These are phyloP conservation scores for Chalciporus pseudorubinellus DNA, from an alignment of 768 basidiomycete species.

Conservation along the genomic window DNA sequence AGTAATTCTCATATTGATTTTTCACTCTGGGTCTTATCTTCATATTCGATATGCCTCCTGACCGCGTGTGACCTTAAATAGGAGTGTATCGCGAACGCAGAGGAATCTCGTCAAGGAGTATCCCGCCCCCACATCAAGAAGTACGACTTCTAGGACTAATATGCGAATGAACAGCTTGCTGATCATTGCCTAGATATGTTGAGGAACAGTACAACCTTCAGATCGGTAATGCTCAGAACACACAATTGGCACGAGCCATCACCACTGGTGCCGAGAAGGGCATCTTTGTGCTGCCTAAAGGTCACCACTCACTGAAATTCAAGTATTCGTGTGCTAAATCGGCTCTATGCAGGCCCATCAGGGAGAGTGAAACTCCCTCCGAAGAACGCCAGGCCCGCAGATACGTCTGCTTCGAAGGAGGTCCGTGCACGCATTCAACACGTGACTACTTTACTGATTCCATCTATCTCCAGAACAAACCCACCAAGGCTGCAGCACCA, in stretches of 20 bases:
- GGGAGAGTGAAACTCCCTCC: slow-evolving; percentile 69
- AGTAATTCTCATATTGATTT: slow-evolving; percentile 9
- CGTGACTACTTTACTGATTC: slow-evolving; percentile 18
- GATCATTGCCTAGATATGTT: slow-evolving; percentile 58
- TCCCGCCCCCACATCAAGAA: slow-evolving; percentile 94
- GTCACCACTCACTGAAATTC: slow-evolving; percentile 34
- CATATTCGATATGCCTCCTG: slow-evolving; percentile 11
- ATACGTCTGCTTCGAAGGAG: slow-evolving; percentile 56
- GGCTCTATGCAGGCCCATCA: slow-evolving; percentile 35
- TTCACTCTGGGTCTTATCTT: neutral
- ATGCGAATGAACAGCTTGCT: slow-evolving; percentile 13
- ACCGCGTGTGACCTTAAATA: slow-evolving; percentile 35
- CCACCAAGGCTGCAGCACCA: slow-evolving; percentile 30
- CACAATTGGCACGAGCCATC: slow-evolving; percentile 80
- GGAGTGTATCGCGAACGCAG: slow-evolving; percentile 81
- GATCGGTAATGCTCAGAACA: slow-evolving; percentile 74
- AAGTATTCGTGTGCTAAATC: slow-evolving; percentile 3
- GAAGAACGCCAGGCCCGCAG: slow-evolving; percentile 49
- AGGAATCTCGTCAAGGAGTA: slow-evolving; percentile 80
- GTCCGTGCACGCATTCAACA: slow-evolving; percentile 38
- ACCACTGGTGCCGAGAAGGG: slow-evolving; percentile 78
- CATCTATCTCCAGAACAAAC: slow-evolving; percentile 24
- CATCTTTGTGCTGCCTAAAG: slow-evolving; percentile 86
- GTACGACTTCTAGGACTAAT: slow-evolving; percentile 42
- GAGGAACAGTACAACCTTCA: slow-evolving; percentile 80